Evolutionary conservation across 352 stramenopile species (phyloP).

Genomic region (Pythium vanterpoolii): DNA sequence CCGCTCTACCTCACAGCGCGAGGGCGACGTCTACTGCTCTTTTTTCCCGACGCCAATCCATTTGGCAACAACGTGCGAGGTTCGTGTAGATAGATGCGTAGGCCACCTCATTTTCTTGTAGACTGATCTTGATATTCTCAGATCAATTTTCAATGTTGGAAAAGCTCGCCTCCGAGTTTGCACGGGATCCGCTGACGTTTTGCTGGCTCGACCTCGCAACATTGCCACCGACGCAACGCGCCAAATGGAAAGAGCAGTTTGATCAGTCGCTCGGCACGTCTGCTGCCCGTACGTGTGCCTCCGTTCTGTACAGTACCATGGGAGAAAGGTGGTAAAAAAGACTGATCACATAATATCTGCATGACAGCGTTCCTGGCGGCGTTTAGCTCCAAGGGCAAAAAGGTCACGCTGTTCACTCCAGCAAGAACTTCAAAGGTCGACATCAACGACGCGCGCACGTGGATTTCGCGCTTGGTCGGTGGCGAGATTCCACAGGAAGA

Average conservation of each 20-base stretch:
- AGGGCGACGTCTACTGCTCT: slow-evolving; percentile 55
- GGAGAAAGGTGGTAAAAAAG: too few species aligned
- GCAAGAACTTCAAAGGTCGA: slow-evolving; percentile 9
- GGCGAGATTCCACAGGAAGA: slow-evolving; percentile 55
- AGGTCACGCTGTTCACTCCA: slow-evolving; percentile 41
- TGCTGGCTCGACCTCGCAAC: slow-evolving; percentile 65
- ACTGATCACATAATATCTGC: neutral
- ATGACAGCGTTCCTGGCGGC: slow-evolving; percentile 51
- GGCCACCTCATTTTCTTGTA: neutral
- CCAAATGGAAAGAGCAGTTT: slow-evolving; percentile 53
- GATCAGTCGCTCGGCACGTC: neutral
- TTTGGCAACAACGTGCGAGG: slow-evolving; percentile 55
- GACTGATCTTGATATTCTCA: slow-evolving; percentile 16
- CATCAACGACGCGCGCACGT: slow-evolving; percentile 46
- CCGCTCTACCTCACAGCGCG: slow-evolving; percentile 57
- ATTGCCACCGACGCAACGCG: slow-evolving; percentile 25
- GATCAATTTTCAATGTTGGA: slow-evolving; percentile 71
- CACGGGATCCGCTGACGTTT: slow-evolving; percentile 71
- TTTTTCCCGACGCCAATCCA: slow-evolving; percentile 46
- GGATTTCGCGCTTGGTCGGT: slow-evolving; percentile 55
- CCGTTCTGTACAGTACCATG: neutral
- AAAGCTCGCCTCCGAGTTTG: slow-evolving; percentile 62
- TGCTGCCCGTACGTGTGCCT: slow-evolving; percentile 29
- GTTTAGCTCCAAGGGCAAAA: slow-evolving; percentile 60
- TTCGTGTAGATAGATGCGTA: too few species aligned